These are phyloP conservation scores for Narthecium ossifragum DNA, from an alignment of 106 monocot genomes.

Conservation along the genomic window DNA sequence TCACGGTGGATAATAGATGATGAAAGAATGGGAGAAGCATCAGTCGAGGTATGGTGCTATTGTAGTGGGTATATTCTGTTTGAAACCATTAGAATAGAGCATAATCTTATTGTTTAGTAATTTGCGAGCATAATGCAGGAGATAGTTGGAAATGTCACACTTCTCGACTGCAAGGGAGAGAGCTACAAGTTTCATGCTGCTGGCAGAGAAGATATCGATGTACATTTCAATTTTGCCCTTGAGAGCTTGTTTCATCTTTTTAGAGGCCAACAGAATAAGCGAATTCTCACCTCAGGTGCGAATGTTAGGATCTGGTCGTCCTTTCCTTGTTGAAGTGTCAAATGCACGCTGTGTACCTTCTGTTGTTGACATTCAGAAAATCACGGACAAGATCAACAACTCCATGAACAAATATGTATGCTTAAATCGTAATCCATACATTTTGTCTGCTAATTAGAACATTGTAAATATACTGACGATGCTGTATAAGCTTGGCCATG, in stretches of 20 bases:
- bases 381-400: conserved; percentile 63
- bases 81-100: too few species aligned
- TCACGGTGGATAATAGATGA: conserved; percentile 98
- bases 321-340: conserved; percentile 84
- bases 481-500: neutral
- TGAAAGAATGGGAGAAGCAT: conserved; percentile 99
- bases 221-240: conserved; percentile 23
- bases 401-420: conserved; percentile 66
- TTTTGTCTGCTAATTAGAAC: neutral
- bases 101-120: too few species aligned
- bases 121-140: conserved; percentile 79
- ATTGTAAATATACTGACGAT: neutral
- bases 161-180: conserved; percentile 68
- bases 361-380: conserved; percentile 40
- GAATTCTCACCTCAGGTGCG: conserved; percentile 52
- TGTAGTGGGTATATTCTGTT: too few species aligned
- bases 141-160: conserved; percentile 62
- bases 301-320: conserved; percentile 97
- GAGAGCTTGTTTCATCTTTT: conserved; percentile 1
- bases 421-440: neutral
- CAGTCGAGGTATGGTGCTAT: conserved; percentile 73
- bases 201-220: conserved; percentile 99
- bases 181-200: conserved; percentile 97
- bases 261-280: conserved; percentile 9
- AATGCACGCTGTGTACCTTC: conserved; percentile 63